Evolutionary conservation across 257 asterid species (phyloP).

Genomic region (Solanum lignicaule): DNA sequence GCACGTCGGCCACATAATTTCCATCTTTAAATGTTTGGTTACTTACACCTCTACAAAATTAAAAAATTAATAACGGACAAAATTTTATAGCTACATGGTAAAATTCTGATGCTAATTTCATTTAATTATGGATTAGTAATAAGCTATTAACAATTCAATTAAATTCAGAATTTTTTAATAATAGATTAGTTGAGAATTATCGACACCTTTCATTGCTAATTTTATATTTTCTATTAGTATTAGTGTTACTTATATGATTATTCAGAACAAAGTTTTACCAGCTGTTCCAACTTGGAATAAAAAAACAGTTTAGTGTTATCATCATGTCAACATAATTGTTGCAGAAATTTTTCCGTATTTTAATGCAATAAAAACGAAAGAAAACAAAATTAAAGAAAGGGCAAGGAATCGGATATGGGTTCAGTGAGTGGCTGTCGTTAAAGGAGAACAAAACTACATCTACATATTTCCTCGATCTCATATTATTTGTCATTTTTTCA

Average conservation of each 20-base stretch:
- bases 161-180: too few relatives aligned
- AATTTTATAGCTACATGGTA: too few relatives aligned
- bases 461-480: not conserved
- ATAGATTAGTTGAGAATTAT: too few relatives aligned
- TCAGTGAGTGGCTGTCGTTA: not conserved
- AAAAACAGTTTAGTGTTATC: not conserved
- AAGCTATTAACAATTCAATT: too few relatives aligned
- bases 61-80: not conserved
- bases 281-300: not conserved
- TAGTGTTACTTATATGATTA: too few relatives aligned
- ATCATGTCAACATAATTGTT: not conserved
- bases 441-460: not conserved
- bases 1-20: not conserved
- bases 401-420: not conserved
- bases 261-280: not conserved
- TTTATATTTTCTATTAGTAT: not conserved
- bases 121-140: too few relatives aligned
- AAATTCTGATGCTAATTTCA: too few relatives aligned
- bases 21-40: not conserved
- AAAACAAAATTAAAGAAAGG: not conserved
- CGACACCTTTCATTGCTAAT: too few relatives aligned
- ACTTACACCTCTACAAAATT: not conserved
- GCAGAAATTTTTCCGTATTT: not conserved
- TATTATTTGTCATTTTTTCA: too few relatives aligned
- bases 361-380: not conserved